phyloP scores from a whole-genome alignment of 2,329 filamentous ascomycete genomes.

The Leptographium flavum region DNA sequence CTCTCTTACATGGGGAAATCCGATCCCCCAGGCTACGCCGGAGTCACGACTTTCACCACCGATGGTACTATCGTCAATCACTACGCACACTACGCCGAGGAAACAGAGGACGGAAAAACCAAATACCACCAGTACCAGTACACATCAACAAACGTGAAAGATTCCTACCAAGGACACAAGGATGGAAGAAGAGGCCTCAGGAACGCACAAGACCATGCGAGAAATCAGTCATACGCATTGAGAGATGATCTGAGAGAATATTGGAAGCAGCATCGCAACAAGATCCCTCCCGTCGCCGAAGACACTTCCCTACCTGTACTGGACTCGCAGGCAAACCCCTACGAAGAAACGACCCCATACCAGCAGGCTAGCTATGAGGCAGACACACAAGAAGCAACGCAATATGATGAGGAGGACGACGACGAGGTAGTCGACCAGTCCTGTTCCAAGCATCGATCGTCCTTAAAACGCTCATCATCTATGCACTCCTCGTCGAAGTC shows the following conservation, averaged over 20 bases:
- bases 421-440: too few species aligned
- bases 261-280: slow-evolving; percentile 4
- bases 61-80: slow-evolving; percentile 14
- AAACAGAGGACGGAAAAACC: slow-evolving; percentile 6
- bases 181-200: slow-evolving; percentile 10
- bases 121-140: slow-evolving; percentile 1
- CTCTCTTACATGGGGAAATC: slow-evolving; percentile 10
- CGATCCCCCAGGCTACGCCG: slow-evolving; percentile 11
- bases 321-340: too few species aligned
- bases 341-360: too few species aligned
- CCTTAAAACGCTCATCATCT: too few species aligned
- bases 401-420: too few species aligned
- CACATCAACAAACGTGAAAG: neutral
- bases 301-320: too few species aligned
- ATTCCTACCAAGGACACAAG: neutral
- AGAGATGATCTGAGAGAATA: slow-evolving; percentile 11
- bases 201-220: slow-evolving; percentile 14
- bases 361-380: too few species aligned
- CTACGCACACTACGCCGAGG: slow-evolving; percentile 15
- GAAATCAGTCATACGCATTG: slow-evolving; percentile 7
- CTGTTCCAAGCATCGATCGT: too few species aligned
- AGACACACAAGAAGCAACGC: too few species aligned
- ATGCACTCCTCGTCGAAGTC: too few species aligned
- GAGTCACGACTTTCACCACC: slow-evolving; percentile 15
- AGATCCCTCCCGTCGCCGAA: neutral